These are phyloP conservation scores for Kwoniella botswanensis DNA, from an alignment of 768 basidiomycete species.

Conservation along the genomic window DNA sequence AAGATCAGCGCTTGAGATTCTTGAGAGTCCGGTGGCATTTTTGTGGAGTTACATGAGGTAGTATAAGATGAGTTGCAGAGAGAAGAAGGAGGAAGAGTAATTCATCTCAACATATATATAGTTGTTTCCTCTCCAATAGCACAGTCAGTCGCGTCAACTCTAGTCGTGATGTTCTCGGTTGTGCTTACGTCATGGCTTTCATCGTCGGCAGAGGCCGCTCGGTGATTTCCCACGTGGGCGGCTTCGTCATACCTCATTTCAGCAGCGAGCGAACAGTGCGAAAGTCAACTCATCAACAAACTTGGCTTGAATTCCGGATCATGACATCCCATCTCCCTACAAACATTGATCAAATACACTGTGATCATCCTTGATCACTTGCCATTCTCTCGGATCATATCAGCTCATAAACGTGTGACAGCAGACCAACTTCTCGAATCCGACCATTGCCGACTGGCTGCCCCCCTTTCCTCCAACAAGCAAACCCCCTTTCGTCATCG, in stretches of 20 bases:
- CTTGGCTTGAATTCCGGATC: not conserved
- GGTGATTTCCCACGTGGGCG: too few relatives aligned
- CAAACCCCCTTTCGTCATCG: not conserved
- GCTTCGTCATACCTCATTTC: too few relatives aligned
- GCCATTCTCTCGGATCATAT: not conserved
- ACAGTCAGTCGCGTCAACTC: too few relatives aligned
- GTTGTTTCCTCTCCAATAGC: too few relatives aligned
- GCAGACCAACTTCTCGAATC: not conserved
- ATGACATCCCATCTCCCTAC: not conserved
- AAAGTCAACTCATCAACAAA: not conserved
- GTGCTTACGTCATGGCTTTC: too few relatives aligned
- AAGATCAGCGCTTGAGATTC: slow-evolving; percentile 11
- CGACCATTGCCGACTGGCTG: not conserved
- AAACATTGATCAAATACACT: not conserved
- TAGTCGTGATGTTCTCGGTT: too few relatives aligned
- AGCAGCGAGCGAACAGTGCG: not conserved
- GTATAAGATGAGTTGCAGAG: not conserved
- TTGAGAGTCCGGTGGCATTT: not conserved
- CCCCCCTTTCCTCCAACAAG: not conserved
- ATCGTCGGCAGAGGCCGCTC: too few relatives aligned
- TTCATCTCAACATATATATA: not conserved
- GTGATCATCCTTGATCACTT: not conserved
- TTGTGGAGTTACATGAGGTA: not conserved
- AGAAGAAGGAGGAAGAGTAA: slow-evolving; percentile 4
- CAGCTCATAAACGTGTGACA: not conserved